Evolutionary conservation across 2,329 filamentous ascomycete species (phyloP), one percentile per base, ranked within the genome.

Genomic region (Zasmidium angulare): DNA sequence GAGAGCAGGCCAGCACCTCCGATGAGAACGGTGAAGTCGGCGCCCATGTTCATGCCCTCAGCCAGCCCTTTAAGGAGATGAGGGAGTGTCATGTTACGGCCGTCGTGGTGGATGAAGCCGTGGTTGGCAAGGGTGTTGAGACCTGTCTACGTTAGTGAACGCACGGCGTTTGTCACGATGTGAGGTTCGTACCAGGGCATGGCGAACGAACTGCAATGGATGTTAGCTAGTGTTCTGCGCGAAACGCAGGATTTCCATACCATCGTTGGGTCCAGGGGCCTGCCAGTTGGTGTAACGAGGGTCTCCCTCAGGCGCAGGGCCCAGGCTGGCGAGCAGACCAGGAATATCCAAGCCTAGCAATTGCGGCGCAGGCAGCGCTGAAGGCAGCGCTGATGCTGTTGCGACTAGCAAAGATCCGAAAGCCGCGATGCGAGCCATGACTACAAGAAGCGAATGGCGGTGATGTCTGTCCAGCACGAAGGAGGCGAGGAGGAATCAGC

Each of bases 11-110:
- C 68, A 17, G 62, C 62, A 23, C 63, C 69, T n/a, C 68, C 68
- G 52, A 71, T 65, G 24, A 64, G 58, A 19, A 66, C 59, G 6
- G 68, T 63, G 63, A 71, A 70, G 55, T 71, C 68, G 12, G 66
- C 55, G 11, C 68, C 69, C 53, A 71, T 65, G 50, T 64, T 64
- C 21, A 71, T 48, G 24, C 69, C 69, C 17, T 60, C 68, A 46
- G 64, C 62, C 7, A 71, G 63, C 22, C 68, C 68, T 17, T 62
- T 17, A 20, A 70, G 26, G 20, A 71, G 52, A 50, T 64, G 60
- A 12, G 69, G 68, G 19, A 71, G 40, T 6, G 64, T 69, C 59
- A 68, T 67, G 56, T 65, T 64, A 17, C 54, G 53, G 21, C 66
- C 68, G 52, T 68, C 53, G 51, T 64, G 66, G n/a, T 63, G 64